Evolutionary conservation across 1,284 basidiomycete species (phyloP).

Genomic region (Moesziomyces globuligerus): DNA sequence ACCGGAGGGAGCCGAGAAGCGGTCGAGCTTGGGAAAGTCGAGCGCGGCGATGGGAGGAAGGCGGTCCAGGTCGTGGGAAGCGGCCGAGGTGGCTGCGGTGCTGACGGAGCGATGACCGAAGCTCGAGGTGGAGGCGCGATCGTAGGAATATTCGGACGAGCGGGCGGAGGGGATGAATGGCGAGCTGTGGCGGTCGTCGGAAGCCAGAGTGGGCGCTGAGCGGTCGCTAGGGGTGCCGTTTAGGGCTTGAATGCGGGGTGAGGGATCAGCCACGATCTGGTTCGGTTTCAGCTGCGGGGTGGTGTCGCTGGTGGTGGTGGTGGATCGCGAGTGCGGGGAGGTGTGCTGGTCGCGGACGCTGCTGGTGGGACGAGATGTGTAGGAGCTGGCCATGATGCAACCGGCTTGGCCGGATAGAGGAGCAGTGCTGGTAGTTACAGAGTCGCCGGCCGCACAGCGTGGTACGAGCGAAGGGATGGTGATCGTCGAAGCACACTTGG

Average conservation of each 20-base stretch:
- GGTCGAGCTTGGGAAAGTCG: conserved; percentile 12
- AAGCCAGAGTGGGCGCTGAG: conserved; percentile 7
- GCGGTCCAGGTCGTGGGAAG: conserved; percentile 21
- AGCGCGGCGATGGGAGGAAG: conserved; percentile 17
- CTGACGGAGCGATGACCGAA: conserved; percentile 33
- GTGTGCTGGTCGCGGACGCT: conserved; percentile 39
- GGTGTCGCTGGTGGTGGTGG: conserved; percentile 10
- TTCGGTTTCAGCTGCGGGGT: conserved; percentile 11
- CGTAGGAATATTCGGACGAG: conserved; percentile 33
- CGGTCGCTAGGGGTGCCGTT: conserved; percentile 14
- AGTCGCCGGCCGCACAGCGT: background rate
- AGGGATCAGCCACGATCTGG: conserved; percentile 6
- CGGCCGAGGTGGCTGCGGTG: conserved; percentile 26
- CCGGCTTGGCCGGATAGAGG: conserved; percentile 34
- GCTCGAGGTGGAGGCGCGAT: conserved; percentile 33
- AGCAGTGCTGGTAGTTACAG: background rate
- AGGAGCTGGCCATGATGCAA: conserved; percentile 39
- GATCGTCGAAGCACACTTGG: no score
- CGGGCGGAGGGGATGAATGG: conserved; percentile 28
- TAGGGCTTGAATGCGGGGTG: conserved; percentile 23
- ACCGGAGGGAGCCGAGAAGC: background rate
- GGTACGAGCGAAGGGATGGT: no score
- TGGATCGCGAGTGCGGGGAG: conserved; percentile 18
- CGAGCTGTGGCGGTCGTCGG: conserved; percentile 40
- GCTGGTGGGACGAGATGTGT: conserved; percentile 37